A percentile compares a stretch with the other conserved stretches of the same genome.
These are phyloP conservation scores for Chaetomium sp. DNA, from an alignment of 2,329 filamentous ascomycete species.

Conservation along the genomic window DNA sequence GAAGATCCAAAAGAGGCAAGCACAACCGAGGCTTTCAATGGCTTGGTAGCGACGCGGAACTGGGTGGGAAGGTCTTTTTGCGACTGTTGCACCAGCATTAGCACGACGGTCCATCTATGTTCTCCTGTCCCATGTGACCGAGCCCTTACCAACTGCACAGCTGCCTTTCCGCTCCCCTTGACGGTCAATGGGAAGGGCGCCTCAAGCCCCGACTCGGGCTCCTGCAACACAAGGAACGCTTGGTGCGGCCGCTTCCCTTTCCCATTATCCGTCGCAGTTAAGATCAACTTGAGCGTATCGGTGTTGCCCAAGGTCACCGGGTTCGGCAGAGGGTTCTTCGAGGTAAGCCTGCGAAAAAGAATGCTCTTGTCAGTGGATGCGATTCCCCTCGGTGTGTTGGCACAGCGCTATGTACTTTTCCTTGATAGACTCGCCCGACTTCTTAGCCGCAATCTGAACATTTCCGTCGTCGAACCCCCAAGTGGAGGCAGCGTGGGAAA, in stretches of 20 bases:
- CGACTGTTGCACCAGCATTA: conserved; percentile 45
- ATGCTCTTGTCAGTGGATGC: background rate
- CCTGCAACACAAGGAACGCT: conserved; percentile 79
- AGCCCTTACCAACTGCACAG: conserved; percentile 68
- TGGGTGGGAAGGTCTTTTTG: conserved; percentile 85
- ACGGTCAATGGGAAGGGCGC: conserved; percentile 77
- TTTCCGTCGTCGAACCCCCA: conserved; percentile 72
- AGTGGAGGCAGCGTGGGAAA: conserved; percentile 47
- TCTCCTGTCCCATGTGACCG: background rate
- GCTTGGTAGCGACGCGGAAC: conserved; percentile 60
- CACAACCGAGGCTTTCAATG: conserved; percentile 73
- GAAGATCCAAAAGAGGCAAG: conserved; percentile 80
- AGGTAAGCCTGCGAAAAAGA: conserved; percentile 45
- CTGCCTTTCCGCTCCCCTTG: conserved; percentile 83
- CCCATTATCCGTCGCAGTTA: conserved; percentile 75
- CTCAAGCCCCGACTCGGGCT: conserved; percentile 69
- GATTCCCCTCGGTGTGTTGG: background rate
- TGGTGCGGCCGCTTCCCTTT: conserved; percentile 84
- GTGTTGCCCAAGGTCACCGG: conserved; percentile 57
- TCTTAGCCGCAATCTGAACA: conserved; percentile 60
- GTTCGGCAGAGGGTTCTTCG: conserved; percentile 54
- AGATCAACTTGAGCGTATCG: conserved; percentile 72
- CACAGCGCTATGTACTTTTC: conserved; percentile 51
- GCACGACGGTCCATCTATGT: background rate
- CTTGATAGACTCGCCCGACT: conserved; percentile 52